These are phyloP conservation scores for Aspergillus bombycis DNA, from an alignment of 2,329 filamentous ascomycete genomes.

Conservation along the genomic window DNA sequence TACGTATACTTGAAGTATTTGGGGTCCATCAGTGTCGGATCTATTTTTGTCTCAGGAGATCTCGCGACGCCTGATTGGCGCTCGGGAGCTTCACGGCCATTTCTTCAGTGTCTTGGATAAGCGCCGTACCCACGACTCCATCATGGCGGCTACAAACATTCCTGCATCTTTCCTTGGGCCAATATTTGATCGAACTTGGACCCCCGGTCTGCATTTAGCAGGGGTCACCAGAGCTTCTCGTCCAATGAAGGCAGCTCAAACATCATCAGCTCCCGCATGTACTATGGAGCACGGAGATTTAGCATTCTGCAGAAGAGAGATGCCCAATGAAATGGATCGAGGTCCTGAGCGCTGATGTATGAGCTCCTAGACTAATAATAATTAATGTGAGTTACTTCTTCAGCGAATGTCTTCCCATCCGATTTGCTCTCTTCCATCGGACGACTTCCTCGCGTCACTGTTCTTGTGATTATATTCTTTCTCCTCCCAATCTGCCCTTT, in stretches of 20 bases:
- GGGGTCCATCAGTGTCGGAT: not conserved
- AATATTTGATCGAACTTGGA: conserved; percentile 15
- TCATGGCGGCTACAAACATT: conserved; percentile 22
- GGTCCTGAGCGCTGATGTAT: conserved; percentile 8
- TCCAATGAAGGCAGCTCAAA: conserved; percentile 16
- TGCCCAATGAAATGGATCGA: conserved; percentile 1
- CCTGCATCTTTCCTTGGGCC: conserved; percentile 13
- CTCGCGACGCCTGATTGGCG: conserved; percentile 12
- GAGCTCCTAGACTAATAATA: conserved; percentile 12
- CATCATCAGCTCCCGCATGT: conserved; percentile 7
- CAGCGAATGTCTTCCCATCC: not conserved
- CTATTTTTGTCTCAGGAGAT: conserved; percentile 11
- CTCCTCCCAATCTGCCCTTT: not conserved
- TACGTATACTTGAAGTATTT: not conserved
- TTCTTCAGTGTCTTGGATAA: conserved; percentile 14
- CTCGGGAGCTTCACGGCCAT: not conserved
- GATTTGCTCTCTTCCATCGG: conserved; percentile 2
- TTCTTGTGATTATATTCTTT: not conserved
- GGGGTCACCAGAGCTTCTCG: conserved; percentile 4
- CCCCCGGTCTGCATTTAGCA: conserved; percentile 14
- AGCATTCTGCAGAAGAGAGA: conserved; percentile 16
- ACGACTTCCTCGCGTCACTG: not conserved
- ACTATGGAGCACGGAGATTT: conserved; percentile 17
- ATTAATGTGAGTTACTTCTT: conserved; percentile 4
- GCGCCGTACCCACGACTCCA: conserved; percentile 11